These are phyloP conservation scores for Globisporangium paddicum DNA, from an alignment of 352 stramenopile species.

Conservation along the genomic window DNA sequence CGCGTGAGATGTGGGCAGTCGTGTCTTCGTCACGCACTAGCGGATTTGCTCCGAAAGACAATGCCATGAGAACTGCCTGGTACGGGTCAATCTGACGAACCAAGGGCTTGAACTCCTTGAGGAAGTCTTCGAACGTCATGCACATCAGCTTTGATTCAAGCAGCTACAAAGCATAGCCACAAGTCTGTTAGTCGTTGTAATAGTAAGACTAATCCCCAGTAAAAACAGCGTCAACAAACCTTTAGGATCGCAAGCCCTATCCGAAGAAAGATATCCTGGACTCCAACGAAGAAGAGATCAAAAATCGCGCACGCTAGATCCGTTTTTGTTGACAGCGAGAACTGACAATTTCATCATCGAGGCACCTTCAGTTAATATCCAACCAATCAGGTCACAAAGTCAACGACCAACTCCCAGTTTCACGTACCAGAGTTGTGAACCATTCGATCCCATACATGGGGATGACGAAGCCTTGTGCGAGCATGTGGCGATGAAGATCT, in stretches of 20 bases:
- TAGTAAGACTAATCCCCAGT: neutral
- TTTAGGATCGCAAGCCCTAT: constrained; percentile 78
- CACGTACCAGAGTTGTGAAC: constrained; percentile 75
- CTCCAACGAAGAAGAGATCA: constrained; percentile 78
- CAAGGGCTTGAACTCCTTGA: constrained; percentile 77
- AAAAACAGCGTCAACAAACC: constrained; percentile 7
- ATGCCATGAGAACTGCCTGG: constrained; percentile 58
- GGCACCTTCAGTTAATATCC: neutral
- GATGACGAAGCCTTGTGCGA: constrained; percentile 61
- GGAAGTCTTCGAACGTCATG: constrained; percentile 81
- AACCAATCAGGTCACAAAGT: neutral
- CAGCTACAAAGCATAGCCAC: constrained; percentile 17
- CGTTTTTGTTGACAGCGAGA: constrained; percentile 78
- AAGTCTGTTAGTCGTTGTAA: neutral
- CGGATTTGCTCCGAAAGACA: constrained; percentile 48
- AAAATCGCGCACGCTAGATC: constrained; percentile 81
- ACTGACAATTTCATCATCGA: constrained; percentile 23
- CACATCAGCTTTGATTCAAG: constrained; percentile 78
- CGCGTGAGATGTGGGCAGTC: constrained; percentile 41
- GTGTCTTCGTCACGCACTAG: constrained; percentile 49
- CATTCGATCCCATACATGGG: constrained; percentile 87
- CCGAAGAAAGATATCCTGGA: constrained; percentile 79
- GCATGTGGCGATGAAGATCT: constrained; percentile 56
- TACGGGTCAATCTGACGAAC: constrained; percentile 76
- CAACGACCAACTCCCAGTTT: neutral